Percentiles rank a stretch among this genome's conserved stretches.
Conservation (phyloP, 768 basidiomycete genomes). For the Dendrothele bispora region DNA sequence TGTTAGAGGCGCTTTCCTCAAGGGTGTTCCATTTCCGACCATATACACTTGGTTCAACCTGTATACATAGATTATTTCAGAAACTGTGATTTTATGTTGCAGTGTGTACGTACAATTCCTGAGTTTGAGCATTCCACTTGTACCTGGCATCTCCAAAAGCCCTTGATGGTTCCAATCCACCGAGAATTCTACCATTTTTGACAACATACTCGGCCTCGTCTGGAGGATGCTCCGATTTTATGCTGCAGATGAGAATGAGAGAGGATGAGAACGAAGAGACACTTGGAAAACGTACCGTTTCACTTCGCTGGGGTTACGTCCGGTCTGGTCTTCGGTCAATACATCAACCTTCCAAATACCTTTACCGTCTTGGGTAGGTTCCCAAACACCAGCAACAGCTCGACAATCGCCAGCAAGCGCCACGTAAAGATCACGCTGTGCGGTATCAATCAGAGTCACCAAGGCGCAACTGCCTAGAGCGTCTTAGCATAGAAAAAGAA, state of each 20-base stretch:
- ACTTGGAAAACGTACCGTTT: constrained; percentile 56
- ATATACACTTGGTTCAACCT: constrained; percentile 69
- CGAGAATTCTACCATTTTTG: constrained; percentile 78
- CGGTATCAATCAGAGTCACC: constrained; percentile 84
- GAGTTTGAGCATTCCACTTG: constrained; percentile 78
- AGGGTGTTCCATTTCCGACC: constrained; percentile 54
- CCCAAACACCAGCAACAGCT: constrained; percentile 94
- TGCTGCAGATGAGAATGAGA: constrained; percentile 37
- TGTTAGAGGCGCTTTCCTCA: constrained; percentile 58
- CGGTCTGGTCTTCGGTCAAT: constrained; percentile 96
- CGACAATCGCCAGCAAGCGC: constrained; percentile 93
- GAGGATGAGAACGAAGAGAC: constrained; percentile 2
- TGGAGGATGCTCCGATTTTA: constrained; percentile 80
- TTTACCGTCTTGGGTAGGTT: constrained; percentile 57
- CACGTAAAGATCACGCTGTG: constrained; percentile 80
- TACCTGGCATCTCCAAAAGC: constrained; percentile 91
- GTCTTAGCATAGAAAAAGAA: constrained; percentile 9
- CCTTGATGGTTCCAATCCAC: constrained; percentile 82
- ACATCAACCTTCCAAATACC: constrained; percentile 91
- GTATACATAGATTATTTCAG: background rate
- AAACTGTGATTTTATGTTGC: background rate
- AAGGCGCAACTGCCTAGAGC: constrained; percentile 84
- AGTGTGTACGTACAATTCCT: constrained; percentile 57
- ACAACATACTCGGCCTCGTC: constrained; percentile 76
- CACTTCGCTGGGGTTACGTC: constrained; percentile 83